phyloP scores from a whole-genome alignment of 768 basidiomycete genomes.

The Mycena venus region DNA sequence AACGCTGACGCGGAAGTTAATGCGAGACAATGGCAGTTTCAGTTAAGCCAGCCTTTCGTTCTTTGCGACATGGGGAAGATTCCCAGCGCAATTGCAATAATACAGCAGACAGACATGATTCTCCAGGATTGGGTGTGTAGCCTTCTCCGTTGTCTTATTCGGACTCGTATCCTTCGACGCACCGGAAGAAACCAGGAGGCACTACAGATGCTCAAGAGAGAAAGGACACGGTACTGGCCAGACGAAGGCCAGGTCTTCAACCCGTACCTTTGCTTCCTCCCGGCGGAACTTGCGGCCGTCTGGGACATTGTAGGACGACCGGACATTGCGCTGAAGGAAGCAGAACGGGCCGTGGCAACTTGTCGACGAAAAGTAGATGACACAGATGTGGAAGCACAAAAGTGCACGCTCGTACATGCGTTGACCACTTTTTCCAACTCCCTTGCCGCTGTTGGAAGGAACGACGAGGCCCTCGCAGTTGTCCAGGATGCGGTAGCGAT shows the following conservation, averaged over 20 bases:
- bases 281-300: background rate
- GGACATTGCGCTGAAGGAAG: background rate
- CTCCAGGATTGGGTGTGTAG: background rate
- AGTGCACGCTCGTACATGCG: background rate
- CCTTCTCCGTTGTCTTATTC: background rate
- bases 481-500: background rate
- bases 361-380: background rate
- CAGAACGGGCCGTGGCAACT: background rate
- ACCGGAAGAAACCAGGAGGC: background rate
- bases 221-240: background rate
- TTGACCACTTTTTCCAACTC: conserved; percentile 10
- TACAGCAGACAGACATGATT: background rate
- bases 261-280: background rate
- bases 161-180: background rate
- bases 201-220: background rate
- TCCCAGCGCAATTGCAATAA: background rate
- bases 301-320: background rate
- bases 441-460: background rate
- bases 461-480: background rate
- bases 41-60: background rate
- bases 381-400: background rate
- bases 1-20: background rate
- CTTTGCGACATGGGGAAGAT: conserved; percentile 1
- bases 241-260: background rate
- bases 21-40: background rate